Conservation (phyloP, 2,329 filamentous ascomycete genomes). For the Ophiocordyceps unilateralis region DNA sequence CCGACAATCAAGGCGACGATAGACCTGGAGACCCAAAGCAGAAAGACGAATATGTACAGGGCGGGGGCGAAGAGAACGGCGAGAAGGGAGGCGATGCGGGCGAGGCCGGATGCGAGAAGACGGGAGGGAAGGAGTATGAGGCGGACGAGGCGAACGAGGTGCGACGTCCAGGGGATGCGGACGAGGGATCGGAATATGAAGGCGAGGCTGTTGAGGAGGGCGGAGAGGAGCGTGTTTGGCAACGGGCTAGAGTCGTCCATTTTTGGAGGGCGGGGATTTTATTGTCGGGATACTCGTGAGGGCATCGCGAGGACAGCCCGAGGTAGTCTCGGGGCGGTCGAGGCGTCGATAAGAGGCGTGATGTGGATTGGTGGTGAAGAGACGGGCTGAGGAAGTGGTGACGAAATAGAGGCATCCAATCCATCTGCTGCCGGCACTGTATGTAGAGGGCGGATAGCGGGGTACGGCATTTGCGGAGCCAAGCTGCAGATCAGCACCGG, state of each 20-base stretch:
- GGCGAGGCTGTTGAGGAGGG: constrained; percentile 10
- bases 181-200: no score
- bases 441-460: background rate
- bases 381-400: no score
- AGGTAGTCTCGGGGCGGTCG: no score
- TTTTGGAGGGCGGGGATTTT: no score
- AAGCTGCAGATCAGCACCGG: background rate
- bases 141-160: constrained; percentile 8
- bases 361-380: no score
- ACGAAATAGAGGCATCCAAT: no score
- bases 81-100: constrained; percentile 10
- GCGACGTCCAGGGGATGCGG: constrained; percentile 11
- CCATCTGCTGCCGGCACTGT: no score
- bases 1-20: constrained; percentile 12
- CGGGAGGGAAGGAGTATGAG: constrained; percentile 13
- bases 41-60: constrained; percentile 15
- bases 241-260: constrained; percentile 1
- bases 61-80: constrained; percentile 19
- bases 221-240: constrained; percentile 4
- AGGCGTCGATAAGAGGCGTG: no score
- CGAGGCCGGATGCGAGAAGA: constrained; percentile 13
- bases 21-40: constrained; percentile 7
- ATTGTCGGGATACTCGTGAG: background rate
- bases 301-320: background rate
- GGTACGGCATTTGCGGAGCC: background rate